These are phyloP conservation scores for Macrophomina tecta DNA, from an alignment of 2,329 filamentous ascomycete genomes.

Conservation along the genomic window DNA sequence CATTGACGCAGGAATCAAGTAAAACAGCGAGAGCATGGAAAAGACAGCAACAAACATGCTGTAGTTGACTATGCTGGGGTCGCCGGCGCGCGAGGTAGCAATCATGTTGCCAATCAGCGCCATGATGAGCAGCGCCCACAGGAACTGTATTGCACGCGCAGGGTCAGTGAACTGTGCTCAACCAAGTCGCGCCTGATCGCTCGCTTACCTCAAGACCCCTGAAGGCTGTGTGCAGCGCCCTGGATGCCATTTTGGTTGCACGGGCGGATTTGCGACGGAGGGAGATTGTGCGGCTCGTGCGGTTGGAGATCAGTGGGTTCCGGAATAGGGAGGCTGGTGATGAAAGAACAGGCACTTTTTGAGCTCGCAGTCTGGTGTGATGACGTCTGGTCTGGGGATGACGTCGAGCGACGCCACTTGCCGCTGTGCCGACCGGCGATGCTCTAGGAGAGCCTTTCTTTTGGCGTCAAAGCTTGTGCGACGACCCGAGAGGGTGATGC, in stretches of 20 bases:
- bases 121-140: conserved; percentile 66
- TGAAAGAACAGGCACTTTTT: conserved; percentile 4
- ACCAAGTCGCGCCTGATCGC: neutral
- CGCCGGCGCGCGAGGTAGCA: conserved; percentile 56
- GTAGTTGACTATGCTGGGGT: conserved; percentile 63
- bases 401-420: conserved; percentile 10
- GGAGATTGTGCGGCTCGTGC: conserved; percentile 10
- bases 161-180: conserved; percentile 22
- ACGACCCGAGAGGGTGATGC: neutral
- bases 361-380: neutral
- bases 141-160: conserved; percentile 52
- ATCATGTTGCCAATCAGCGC: conserved; percentile 69
- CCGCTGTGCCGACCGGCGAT: neutral
- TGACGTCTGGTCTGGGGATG: conserved; percentile 21
- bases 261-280: conserved; percentile 24
- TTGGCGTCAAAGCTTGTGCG: neutral
- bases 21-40: conserved; percentile 69
- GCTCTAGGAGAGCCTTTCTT: neutral
- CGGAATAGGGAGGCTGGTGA: conserved; percentile 1
- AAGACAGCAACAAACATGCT: conserved; percentile 73
- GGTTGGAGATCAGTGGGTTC: conserved; percentile 11
- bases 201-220: conserved; percentile 49
- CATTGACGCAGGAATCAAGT: conserved; percentile 64
- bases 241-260: conserved; percentile 47
- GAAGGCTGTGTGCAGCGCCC: conserved; percentile 47